phyloP scores from a whole-genome alignment of 257 asterid species.

The Petunia secreta region DNA sequence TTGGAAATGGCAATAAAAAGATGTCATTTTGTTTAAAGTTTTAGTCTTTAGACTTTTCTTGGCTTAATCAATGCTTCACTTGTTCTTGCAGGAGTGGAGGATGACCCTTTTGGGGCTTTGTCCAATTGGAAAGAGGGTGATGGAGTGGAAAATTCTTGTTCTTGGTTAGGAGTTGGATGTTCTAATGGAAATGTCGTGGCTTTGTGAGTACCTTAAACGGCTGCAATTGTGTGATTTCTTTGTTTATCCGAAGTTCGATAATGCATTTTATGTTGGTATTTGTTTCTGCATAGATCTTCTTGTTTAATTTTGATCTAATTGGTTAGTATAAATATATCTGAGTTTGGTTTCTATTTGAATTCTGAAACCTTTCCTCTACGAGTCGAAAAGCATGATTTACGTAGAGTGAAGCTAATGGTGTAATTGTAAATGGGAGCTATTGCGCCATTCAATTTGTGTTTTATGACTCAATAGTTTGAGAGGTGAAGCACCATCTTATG shows the following conservation, averaged over 20 bases:
- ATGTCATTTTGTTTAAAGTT: not conserved
- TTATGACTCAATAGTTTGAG: not conserved
- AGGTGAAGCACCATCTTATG: not conserved
- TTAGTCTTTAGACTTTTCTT: constrained; percentile 4
- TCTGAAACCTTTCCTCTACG: not conserved
- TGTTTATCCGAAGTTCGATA: too few relatives aligned
- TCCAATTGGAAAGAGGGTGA: constrained; percentile 65
- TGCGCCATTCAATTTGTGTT: not conserved
- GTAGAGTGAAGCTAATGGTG: not conserved
- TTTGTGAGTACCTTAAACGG: constrained; percentile 57
- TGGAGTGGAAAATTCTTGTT: constrained; percentile 67
- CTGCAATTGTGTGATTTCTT: not conserved
- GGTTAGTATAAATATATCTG: not conserved
- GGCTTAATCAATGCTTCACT: not conserved
- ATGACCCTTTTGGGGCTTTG: constrained; percentile 70
- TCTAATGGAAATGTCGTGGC: constrained; percentile 59
- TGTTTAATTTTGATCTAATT: not conserved
- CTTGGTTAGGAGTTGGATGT: constrained; percentile 84
- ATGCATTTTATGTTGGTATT: too few relatives aligned
- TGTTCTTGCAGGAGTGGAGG: constrained; percentile 46
- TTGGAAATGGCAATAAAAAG: not conserved
- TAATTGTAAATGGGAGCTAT: not conserved
- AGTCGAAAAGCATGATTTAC: not conserved
- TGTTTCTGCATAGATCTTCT: too few relatives aligned
- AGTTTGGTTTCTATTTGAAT: not conserved